Conservation (phyloP, 2,329 filamentous ascomycete species). For the Venturia oleaginea region DNA sequence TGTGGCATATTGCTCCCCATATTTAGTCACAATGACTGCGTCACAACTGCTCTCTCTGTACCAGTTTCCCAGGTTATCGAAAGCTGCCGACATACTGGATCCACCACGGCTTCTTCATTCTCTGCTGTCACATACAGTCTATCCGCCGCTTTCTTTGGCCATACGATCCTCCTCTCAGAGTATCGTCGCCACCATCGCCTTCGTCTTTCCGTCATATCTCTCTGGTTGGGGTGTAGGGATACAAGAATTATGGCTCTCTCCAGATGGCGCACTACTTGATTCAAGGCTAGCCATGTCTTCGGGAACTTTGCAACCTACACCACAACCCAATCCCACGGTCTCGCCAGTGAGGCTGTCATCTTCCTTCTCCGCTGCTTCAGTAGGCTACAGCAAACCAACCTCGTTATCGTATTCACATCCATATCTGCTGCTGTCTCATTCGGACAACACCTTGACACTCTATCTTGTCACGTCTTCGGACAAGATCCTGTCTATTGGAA, state of each 20-base stretch:
- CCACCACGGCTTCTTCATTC: constrained; percentile 61
- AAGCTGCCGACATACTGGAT: constrained; percentile 18
- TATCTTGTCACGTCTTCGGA: constrained; percentile 70
- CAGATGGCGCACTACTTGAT: constrained; percentile 37
- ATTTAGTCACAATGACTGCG: constrained; percentile 68
- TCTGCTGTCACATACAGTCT: constrained; percentile 69
- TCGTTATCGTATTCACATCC: constrained; percentile 58
- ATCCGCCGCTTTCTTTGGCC: constrained; percentile 71
- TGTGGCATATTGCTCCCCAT: constrained; percentile 64
- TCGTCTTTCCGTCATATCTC: constrained; percentile 66
- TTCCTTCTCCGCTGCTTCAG: constrained; percentile 7
- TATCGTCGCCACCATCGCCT: constrained; percentile 76
- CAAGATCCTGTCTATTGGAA: constrained; percentile 56
- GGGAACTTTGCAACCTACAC: constrained; percentile 23
- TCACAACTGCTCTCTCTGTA: constrained; percentile 70
- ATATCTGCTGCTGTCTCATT: constrained; percentile 73
- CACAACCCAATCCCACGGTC: constrained; percentile 20
- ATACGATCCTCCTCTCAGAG: constrained; percentile 57
- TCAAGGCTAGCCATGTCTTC: constrained; percentile 35
- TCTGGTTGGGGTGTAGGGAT: constrained; percentile 83
- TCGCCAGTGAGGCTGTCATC: background rate
- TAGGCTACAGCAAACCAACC: constrained; percentile 11
- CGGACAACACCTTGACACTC: constrained; percentile 79
- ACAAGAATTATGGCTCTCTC: constrained; percentile 72
- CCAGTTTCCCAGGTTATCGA: constrained; percentile 41